A percentile compares a stretch with the other conserved stretches of the same genome.
phyloP scores from a whole-genome alignment of 2,329 filamentous ascomycete genomes.

The Aspergillus pseudoviridinutans region DNA sequence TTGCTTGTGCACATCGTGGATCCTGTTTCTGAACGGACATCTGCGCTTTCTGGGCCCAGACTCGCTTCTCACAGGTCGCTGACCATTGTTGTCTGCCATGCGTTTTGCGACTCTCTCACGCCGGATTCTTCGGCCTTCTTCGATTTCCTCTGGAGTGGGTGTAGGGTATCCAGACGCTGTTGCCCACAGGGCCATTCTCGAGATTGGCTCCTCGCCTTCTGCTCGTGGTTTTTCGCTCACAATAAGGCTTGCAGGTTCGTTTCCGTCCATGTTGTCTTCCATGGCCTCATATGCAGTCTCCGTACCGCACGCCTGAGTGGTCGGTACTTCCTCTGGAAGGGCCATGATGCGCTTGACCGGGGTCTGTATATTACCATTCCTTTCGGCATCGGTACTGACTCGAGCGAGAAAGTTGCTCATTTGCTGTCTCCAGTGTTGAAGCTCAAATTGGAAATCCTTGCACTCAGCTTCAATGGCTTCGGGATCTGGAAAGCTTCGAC shows the following conservation, averaged over 20 bases:
- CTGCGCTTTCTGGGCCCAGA: not conserved
- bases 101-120: not conserved
- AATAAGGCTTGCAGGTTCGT: not conserved
- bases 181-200: not conserved
- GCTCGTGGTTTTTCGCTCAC: not conserved
- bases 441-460: not conserved
- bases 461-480: not conserved
- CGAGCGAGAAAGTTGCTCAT: not conserved
- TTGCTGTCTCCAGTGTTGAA: not conserved
- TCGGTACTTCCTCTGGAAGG: not conserved
- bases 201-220: not conserved
- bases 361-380: not conserved
- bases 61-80: not conserved
- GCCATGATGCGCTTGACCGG: not conserved
- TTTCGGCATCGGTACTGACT: not conserved
- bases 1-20: not conserved
- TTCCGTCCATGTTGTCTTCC: not conserved
- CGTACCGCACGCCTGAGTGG: not conserved
- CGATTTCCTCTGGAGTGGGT: not conserved
- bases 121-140: constrained; percentile 2
- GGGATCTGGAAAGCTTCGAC: not conserved
- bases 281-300: not conserved
- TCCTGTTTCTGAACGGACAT: not conserved
- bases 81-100: not conserved
- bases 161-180: not conserved